phyloP scores from a whole-genome alignment of 1,284 basidiomycete species.

The Vanrija sp. region DNA sequence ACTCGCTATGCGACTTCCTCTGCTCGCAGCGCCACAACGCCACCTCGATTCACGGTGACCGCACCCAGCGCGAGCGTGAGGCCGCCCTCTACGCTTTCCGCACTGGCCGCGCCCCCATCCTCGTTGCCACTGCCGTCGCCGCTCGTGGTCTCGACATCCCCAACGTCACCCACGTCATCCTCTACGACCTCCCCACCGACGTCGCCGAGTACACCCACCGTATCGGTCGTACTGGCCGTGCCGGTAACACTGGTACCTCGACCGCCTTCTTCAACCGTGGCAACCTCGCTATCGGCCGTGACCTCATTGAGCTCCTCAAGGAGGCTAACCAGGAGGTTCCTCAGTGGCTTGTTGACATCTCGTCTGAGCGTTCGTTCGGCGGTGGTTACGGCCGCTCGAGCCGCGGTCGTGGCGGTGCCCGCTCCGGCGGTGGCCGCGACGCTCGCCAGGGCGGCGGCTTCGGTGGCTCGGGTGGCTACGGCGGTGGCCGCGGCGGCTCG shows the following conservation, averaged over 20 bases:
- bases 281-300: slow-evolving; percentile 86
- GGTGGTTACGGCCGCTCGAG: slow-evolving; percentile 55
- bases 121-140: slow-evolving; percentile 97
- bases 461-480: slow-evolving; percentile 42
- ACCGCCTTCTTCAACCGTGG: slow-evolving; percentile 93
- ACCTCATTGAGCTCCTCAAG: slow-evolving; percentile 85
- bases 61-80: slow-evolving; percentile 96
- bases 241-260: slow-evolving; percentile 93
- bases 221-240: slow-evolving; percentile 98
- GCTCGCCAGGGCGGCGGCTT: slow-evolving; percentile 51
- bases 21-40: slow-evolving; percentile 77
- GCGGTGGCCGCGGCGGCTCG: slow-evolving; percentile 31
- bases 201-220: slow-evolving; percentile 99
- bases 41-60: slow-evolving; percentile 97
- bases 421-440: slow-evolving; percentile 60
- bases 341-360: slow-evolving; percentile 82
- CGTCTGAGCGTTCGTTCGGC: slow-evolving; percentile 74
- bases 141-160: slow-evolving; percentile 99
- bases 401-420: slow-evolving; percentile 55
- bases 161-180: slow-evolving; percentile 95
- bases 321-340: slow-evolving; percentile 98
- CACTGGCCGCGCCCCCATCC: slow-evolving; percentile 86
- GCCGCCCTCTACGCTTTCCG: slow-evolving; percentile 93
- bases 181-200: slow-evolving; percentile 95
- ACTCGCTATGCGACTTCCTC: slow-evolving; percentile 95